Evolutionary conservation across 352 stramenopile genomes (phyloP), one percentile per base, ranked within the genome.

Genomic region (Pythium dissimile): DNA sequence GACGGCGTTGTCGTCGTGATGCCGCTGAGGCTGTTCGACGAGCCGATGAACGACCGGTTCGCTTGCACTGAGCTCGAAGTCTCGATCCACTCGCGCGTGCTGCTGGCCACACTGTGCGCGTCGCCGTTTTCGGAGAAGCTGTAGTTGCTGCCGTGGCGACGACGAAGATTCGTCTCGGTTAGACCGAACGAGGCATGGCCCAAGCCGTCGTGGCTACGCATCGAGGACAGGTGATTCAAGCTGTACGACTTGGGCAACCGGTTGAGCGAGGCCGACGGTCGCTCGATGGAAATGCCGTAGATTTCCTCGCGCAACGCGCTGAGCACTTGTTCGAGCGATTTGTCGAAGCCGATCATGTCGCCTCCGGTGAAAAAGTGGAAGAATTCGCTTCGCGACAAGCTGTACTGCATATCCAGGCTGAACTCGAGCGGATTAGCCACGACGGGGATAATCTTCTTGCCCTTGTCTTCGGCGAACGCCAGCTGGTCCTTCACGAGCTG

Each of bases 381-480:
- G 54, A 94, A 90, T 13, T 89, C 75, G 47, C 75, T 91, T 10
- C 84, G 78, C 31, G 81, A 69, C 5, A 94, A 71, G n/a, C 63
- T 88, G 59, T 92, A 94, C 71, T 91, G 84, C 55, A 89, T 74
- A 31, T 89, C 84, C 24, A 91, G 66, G 11, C 61, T 72, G 44
- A 93, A 82, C 39, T 81, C 67, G 39, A 90, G 70, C 30, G 63
- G 69, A 39, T 91, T 87, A 0, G 86, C 75, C 7, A 89, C 81
- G 0, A 94, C 71, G 0, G 84, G 81, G 18, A 92, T 61, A 45
- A 94, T 90, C 24, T 75, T 80, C 61, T 92, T 92, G 46, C 84
- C 81, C 55, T 94, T 94, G 67, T 91, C 81, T 58, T 94, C 84
- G 0, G 81, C 84, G 42, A 92, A 94, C 12, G 84, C 81, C 13